A percentile compares a stretch with the other conserved stretches of the same genome.
Conservation (phyloP, 176 grass and related monocot species). For the Thinopyrum elongatum region DNA sequence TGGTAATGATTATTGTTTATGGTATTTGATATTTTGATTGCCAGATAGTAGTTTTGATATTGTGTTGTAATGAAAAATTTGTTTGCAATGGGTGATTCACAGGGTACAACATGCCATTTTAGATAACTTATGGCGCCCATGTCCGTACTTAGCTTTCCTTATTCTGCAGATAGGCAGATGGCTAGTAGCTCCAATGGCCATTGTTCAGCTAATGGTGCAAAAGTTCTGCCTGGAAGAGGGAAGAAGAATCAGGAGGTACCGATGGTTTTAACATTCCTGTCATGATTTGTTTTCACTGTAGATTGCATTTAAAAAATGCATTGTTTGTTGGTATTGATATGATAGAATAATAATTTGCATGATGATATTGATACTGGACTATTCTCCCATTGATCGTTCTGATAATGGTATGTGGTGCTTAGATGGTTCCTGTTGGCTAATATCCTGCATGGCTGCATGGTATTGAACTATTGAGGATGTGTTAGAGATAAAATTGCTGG, state of each 20-base stretch:
- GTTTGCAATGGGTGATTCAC: background rate
- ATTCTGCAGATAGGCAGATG: conserved; percentile 42
- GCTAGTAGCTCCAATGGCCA: conserved; percentile 51
- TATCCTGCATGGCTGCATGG: background rate
- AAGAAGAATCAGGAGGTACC: conserved; percentile 52
- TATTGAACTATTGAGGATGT: background rate
- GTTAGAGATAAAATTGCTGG: background rate
- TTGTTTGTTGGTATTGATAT: background rate
- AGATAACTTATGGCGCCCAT: background rate
- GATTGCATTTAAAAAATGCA: background rate
- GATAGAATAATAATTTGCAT: background rate
- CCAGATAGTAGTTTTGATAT: background rate
- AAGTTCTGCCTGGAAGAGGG: conserved; percentile 32
- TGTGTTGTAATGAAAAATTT: background rate
- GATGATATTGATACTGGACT: background rate
- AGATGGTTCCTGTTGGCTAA: background rate
- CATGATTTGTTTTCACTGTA: background rate
- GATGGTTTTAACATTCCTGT: background rate
- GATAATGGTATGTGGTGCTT: background rate
- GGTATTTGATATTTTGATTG: background rate
- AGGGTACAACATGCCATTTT: conserved; percentile 1
- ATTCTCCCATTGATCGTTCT: background rate
- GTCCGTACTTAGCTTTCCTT: conserved; percentile 2
- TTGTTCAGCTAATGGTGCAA: conserved; percentile 30
- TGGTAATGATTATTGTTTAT: background rate